Evolutionary conservation across 1,284 basidiomycete genomes (phyloP).

Genomic region (Ustilago tritici): DNA sequence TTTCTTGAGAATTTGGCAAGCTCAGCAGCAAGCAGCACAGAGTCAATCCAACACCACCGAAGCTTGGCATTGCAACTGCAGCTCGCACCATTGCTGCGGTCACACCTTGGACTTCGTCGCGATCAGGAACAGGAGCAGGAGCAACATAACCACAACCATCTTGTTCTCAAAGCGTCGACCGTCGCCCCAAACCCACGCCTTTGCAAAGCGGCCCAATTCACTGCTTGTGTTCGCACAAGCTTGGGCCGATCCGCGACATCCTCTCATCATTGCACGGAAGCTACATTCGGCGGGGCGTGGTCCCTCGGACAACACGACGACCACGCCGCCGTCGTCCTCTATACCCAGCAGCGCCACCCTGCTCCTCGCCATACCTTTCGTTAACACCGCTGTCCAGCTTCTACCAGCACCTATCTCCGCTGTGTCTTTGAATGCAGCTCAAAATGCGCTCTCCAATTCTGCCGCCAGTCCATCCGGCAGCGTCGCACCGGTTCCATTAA

Average conservation of each 20-base stretch:
- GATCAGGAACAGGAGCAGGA: not conserved
- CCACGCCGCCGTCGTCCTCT: constrained; percentile 33
- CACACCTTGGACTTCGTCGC: constrained; percentile 10
- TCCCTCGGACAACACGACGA: constrained; percentile 16
- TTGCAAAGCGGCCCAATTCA: constrained; percentile 23
- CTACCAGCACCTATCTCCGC: constrained; percentile 18
- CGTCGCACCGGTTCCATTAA: not conserved
- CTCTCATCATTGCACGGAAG: constrained; percentile 50
- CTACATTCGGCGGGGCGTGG: constrained; percentile 43
- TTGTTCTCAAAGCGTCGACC: not conserved
- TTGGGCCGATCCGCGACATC: constrained; percentile 33
- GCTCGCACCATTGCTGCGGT: constrained; percentile 20
- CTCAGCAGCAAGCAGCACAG: not conserved
- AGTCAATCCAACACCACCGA: not conserved
- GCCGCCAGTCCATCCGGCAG: not conserved
- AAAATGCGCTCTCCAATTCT: constrained; percentile 14
- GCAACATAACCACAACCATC: constrained; percentile 13
- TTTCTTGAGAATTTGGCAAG: not conserved
- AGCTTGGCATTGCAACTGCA: not conserved
- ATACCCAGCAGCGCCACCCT: not conserved
- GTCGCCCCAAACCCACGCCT: constrained; percentile 5
- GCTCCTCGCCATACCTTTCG: not conserved
- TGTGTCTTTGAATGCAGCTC: constrained; percentile 4
- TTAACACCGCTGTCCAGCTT: constrained; percentile 9
- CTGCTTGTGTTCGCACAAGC: constrained; percentile 48